These are phyloP conservation scores for Plasmodium inui DNA, from an alignment of 169 alveolate species.

Conservation along the genomic window DNA sequence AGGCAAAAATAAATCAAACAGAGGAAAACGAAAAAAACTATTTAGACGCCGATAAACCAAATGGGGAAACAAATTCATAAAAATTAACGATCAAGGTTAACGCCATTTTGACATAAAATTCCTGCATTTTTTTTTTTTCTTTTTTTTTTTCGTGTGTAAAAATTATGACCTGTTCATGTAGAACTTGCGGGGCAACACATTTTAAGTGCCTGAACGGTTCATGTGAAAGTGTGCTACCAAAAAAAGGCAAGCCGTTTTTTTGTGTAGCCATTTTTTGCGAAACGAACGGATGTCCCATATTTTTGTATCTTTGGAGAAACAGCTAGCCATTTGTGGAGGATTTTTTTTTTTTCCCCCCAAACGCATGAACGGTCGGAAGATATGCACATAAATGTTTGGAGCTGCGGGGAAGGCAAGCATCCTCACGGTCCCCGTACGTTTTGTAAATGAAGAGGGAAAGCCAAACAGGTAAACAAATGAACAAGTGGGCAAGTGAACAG, in stretches of 20 bases:
- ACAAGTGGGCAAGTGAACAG: neutral
- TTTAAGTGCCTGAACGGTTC: neutral
- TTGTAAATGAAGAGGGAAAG: neutral
- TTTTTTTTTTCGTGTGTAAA: slow-evolving; percentile 3
- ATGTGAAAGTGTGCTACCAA: neutral
- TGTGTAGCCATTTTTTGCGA: neutral
- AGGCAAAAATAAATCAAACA: slow-evolving; percentile 1
- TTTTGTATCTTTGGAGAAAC: neutral
- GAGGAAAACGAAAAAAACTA: neutral
- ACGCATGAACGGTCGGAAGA: neutral
- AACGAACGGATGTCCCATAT: neutral
- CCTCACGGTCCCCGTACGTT: neutral
- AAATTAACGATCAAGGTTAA: slow-evolving; percentile 8
- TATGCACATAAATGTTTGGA: neutral
- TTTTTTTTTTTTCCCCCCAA: slow-evolving; percentile 15
- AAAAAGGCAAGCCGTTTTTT: neutral
- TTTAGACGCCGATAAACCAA: neutral
- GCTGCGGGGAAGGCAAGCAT: neutral
- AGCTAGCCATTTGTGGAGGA: slow-evolving; percentile 7
- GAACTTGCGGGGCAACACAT: slow-evolving; percentile 8
- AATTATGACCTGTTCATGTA: slow-evolving; percentile 42
- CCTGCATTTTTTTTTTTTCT: neutral
- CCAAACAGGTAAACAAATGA: neutral
- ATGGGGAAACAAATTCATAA: neutral
- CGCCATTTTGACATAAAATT: slow-evolving; percentile 6